These are phyloP conservation scores for Penicillium tannophilum DNA, from an alignment of 495 filamentous ascomycete species.

Conservation along the genomic window DNA sequence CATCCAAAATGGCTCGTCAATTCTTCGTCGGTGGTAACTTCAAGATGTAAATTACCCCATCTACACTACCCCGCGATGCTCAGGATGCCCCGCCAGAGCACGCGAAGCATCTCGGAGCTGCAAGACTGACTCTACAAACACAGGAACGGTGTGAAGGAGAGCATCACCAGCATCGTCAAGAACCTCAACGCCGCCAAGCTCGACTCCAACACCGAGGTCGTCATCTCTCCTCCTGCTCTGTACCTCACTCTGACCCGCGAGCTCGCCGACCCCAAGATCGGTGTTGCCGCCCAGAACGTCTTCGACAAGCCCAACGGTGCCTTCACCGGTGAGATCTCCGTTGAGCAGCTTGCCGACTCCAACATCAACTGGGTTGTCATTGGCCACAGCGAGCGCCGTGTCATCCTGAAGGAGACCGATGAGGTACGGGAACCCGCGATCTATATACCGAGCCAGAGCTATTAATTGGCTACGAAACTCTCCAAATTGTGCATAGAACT, in stretches of 20 bases:
- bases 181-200: constrained; percentile 78
- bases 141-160: constrained; percentile 90
- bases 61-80: constrained; percentile 18
- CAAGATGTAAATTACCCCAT: constrained; percentile 73
- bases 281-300: constrained; percentile 92
- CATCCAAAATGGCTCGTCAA: constrained; percentile 78
- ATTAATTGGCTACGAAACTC: background rate
- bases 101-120: constrained; percentile 5
- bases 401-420: constrained; percentile 82
- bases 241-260: constrained; percentile 86
- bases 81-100: constrained; percentile 23
- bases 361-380: constrained; percentile 86
- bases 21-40: constrained; percentile 99
- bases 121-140: constrained; percentile 15
- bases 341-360: constrained; percentile 84
- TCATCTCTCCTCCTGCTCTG: constrained; percentile 86
- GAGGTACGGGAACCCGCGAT: constrained; percentile 42
- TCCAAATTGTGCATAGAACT: background rate
- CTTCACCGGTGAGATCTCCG: constrained; percentile 95
- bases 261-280: constrained; percentile 66
- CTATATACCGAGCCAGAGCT: constrained; percentile 2
- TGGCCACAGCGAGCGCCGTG: constrained; percentile 91
- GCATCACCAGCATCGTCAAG: constrained; percentile 83
- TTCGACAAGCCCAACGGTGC: constrained; percentile 96
- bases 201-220: constrained; percentile 67